These are phyloP conservation scores for Isatis lusitanica DNA, from an alignment of 441 rosid species.

Conservation along the genomic window DNA sequence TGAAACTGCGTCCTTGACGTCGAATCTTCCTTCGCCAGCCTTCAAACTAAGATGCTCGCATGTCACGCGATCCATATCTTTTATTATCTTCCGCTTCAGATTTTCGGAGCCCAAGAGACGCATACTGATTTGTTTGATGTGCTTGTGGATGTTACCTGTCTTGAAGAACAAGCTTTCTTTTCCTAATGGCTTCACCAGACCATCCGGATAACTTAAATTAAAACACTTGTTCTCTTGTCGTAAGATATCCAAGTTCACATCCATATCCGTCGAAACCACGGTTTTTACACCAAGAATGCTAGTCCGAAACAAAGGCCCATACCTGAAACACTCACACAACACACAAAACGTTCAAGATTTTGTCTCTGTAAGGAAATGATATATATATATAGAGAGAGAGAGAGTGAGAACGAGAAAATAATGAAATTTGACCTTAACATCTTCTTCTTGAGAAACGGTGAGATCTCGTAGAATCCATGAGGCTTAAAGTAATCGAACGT, in stretches of 20 bases:
- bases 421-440: slow-evolving; percentile 28
- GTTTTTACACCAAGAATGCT: slow-evolving; percentile 39
- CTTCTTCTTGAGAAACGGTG: slow-evolving; percentile 40
- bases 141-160: slow-evolving; percentile 18
- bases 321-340: slow-evolving; percentile 30
- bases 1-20: slow-evolving; percentile 8
- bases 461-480: slow-evolving; percentile 37
- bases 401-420: not conserved
- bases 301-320: slow-evolving; percentile 47
- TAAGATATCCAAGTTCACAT: slow-evolving; percentile 36
- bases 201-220: not conserved
- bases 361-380: not conserved
- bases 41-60: slow-evolving; percentile 1
- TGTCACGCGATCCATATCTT: slow-evolving; percentile 19
- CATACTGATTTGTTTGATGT: slow-evolving; percentile 5
- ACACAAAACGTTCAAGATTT: not conserved
- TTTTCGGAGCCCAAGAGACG: slow-evolving; percentile 5
- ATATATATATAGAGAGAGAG: not conserved
- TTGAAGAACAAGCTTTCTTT: slow-evolving; percentile 13
- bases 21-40: not conserved
- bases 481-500: slow-evolving; percentile 36
- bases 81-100: slow-evolving; percentile 1
- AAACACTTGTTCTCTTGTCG: slow-evolving; percentile 22
- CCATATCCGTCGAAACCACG: slow-evolving; percentile 46
- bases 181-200: not conserved